Evolutionary conservation across 495 filamentous ascomycete species (phyloP).

Genomic region (Letharia columbiana): DNA sequence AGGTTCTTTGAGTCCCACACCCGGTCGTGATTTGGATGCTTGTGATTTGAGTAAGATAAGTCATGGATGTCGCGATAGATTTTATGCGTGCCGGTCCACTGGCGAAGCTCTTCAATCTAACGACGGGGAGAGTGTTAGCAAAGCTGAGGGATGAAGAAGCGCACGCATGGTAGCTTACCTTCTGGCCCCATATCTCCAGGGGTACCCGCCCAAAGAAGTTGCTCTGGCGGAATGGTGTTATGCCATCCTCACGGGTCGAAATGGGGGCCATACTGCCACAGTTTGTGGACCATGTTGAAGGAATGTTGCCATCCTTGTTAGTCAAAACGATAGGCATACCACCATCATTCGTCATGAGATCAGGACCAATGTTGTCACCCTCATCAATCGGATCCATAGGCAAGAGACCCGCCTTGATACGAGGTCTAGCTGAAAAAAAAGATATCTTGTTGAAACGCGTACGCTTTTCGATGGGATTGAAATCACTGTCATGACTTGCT

Average conservation of each 20-base stretch:
- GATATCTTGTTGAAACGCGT: not conserved
- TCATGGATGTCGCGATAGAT: not conserved
- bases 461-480: not conserved
- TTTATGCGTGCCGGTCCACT: conserved; percentile 7
- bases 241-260: not conserved
- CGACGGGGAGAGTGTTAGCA: not conserved
- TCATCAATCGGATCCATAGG: not conserved
- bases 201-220: not conserved
- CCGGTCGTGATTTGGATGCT: conserved; percentile 24
- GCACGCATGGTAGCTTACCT: not conserved
- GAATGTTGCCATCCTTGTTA: not conserved
- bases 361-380: not conserved
- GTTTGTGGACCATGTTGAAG: not conserved
- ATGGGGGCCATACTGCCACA: not conserved
- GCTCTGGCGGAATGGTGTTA: not conserved
- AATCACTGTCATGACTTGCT: not conserved
- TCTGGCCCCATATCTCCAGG: not conserved
- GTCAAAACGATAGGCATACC: not conserved
- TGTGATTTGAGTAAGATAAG: not conserved
- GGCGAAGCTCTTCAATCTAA: conserved; percentile 8
- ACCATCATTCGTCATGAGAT: not conserved
- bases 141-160: not conserved
- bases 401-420: not conserved
- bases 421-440: not conserved
- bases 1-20: conserved; percentile 21